A percentile compares a stretch with the other conserved stretches of the same genome.
phyloP scores from a whole-genome alignment of 441 rosid species.

The Daphne laureola region DNA sequence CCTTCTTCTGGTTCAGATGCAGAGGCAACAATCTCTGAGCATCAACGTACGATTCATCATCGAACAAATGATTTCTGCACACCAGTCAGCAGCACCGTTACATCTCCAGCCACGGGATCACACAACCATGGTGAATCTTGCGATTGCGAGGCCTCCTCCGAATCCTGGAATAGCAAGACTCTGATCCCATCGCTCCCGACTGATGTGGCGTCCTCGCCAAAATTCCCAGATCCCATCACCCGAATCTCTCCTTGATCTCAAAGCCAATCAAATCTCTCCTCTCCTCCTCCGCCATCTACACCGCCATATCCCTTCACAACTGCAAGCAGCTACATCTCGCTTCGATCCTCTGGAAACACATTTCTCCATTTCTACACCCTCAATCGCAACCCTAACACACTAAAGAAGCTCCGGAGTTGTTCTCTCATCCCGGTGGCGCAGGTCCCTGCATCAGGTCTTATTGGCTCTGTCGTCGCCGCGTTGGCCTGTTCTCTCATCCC shows the following conservation, averaged over 20 bases:
- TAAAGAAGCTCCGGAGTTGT: neutral
- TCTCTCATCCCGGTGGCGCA: slow-evolving; percentile 42
- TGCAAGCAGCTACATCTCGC: slow-evolving; percentile 37
- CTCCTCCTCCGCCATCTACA: slow-evolving; percentile 46
- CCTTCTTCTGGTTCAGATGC: too few relatives aligned
- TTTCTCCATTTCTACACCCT: slow-evolving; percentile 55
- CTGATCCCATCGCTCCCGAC: slow-evolving; percentile 50
- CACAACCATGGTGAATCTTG: neutral
- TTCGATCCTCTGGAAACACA: slow-evolving; percentile 33
- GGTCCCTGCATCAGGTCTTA: slow-evolving; percentile 36
- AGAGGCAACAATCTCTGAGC: too few relatives aligned
- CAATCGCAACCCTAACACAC: slow-evolving; percentile 15
- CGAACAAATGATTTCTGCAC: neutral
- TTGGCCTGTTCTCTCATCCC: slow-evolving; percentile 42
- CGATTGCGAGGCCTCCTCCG: neutral
- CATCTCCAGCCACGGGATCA: neutral
- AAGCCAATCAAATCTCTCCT: slow-evolving; percentile 47
- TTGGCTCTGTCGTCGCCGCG: slow-evolving; percentile 60
- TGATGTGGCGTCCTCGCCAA: slow-evolving; percentile 69
- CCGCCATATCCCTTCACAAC: slow-evolving; percentile 45
- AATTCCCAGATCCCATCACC: slow-evolving; percentile 49
- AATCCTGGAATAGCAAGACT: slow-evolving; percentile 1
- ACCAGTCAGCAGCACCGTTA: neutral
- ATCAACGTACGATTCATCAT: too few relatives aligned
- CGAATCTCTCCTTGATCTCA: slow-evolving; percentile 58